phyloP scores from a whole-genome alignment of 805 yeast genomes.

The Saturnispora gosingensis region DNA sequence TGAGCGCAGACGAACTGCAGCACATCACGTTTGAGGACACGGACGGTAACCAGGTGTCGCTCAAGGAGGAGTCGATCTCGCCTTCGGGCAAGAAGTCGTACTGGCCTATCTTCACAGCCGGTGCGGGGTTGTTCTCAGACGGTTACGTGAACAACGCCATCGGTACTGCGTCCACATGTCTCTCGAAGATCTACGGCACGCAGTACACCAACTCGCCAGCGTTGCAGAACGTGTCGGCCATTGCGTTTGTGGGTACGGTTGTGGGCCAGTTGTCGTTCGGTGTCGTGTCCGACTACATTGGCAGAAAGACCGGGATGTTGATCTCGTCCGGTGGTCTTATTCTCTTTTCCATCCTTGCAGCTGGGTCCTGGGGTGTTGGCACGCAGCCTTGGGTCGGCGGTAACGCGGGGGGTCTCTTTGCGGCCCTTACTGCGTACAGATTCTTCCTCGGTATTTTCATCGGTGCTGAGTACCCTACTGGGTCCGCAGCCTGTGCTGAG shows the following conservation, averaged over 20 bases:
- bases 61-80: conserved; percentile 21
- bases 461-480: conserved; percentile 93
- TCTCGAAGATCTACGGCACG: conserved; percentile 54
- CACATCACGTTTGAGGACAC: conserved; percentile 14
- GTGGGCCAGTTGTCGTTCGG: conserved; percentile 81
- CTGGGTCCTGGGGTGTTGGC: conserved; percentile 82
- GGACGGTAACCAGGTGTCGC: conserved; percentile 15
- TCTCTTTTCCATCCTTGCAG: conserved; percentile 64
- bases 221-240: conserved; percentile 69
- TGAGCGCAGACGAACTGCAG: conserved; percentile 14
- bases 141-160: conserved; percentile 87
- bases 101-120: conserved; percentile 74
- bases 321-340: conserved; percentile 67
- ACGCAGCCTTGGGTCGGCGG: conserved; percentile 30
- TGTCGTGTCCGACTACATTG: conserved; percentile 64
- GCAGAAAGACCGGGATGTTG: conserved; percentile 80
- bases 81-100: conserved; percentile 21
- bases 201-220: conserved; percentile 59
- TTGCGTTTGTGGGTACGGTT: conserved; percentile 89
- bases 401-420: conserved; percentile 65
- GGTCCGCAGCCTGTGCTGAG: conserved; percentile 90
- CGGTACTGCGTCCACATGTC: conserved; percentile 65
- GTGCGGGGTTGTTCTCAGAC: conserved; percentile 90
- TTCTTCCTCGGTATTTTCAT: conserved; percentile 85
- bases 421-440: conserved; percentile 75